Conservation (phyloP, 31 red algal species). For the Odonthalia washingtoniensis region DNA sequence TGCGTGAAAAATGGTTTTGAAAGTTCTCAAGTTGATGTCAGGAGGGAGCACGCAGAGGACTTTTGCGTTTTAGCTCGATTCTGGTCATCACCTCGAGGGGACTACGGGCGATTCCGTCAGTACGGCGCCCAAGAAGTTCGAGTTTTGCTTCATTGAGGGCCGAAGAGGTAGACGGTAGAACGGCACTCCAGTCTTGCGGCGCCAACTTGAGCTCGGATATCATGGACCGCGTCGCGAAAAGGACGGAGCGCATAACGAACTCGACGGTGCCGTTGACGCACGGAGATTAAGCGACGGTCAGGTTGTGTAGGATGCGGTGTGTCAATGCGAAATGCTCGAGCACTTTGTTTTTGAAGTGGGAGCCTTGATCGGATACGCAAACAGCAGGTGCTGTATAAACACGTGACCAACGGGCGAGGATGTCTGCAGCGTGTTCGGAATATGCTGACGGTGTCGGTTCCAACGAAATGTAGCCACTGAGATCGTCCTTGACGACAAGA, state of each 20-base stretch:
- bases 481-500: constrained; percentile 61
- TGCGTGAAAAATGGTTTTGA: constrained; percentile 1
- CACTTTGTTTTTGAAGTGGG: constrained; percentile 64
- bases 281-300: constrained; percentile 30
- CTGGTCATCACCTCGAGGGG: constrained; percentile 42
- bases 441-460: constrained; percentile 9
- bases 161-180: constrained; percentile 13
- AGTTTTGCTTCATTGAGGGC: constrained; percentile 20
- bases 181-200: constrained; percentile 1
- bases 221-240: constrained; percentile 18
- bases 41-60: neutral
- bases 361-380: constrained; percentile 64
- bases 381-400: constrained; percentile 32
- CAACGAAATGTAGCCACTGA: constrained; percentile 53
- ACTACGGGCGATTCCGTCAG: constrained; percentile 10
- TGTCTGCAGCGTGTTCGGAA: constrained; percentile 36
- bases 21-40: neutral
- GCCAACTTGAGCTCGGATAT: constrained; percentile 13
- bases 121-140: neutral
- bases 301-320: constrained; percentile 23
- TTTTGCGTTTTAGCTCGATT: neutral
- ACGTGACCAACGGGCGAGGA: constrained; percentile 28
- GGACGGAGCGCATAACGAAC: constrained; percentile 25
- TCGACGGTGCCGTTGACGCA: constrained; percentile 49
- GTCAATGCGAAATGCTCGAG: neutral